Base-by-base conservation (phyloP, 768 basidiomycete genomes). In the Tubosaeta sp. region DNA sequence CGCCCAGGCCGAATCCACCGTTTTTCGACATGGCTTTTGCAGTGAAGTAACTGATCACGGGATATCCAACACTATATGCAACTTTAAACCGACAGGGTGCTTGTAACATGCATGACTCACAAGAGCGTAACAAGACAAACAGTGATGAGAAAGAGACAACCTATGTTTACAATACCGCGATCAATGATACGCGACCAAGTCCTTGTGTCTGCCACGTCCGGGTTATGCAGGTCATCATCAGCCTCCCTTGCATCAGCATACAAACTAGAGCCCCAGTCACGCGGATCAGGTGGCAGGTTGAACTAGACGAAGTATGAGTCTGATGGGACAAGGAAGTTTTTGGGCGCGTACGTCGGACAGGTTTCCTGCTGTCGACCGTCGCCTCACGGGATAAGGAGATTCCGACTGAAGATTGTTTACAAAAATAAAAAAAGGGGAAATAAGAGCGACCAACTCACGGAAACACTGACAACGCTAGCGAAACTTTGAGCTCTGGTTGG, bases 181-280 rank as follows among this genome's bases (percentile, higher is more conserved):
- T 72, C 63, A 14, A 82, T 81, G 59, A 82, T 75, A 52, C 78
- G 71, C 16, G 74, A 46, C 71, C 68, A 52, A 39, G 58, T 44
- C 70, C 66, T 29, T 63, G 62, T 17, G 68, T 63, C 57, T 29
- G 60, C 62, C 46, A 62, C 57, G 52, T 82, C 75, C 1, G 88
- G 88, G 55, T 88, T 80, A 64, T 91, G 88, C 17, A 91, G 71
- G 43, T 80, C 79, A 64, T 91, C 88, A 63, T 90, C 88, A 6
- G 80, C 65, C 57, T 91, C 88, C 22, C 77, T 71, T 38, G 74
- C 56, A 62, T 81, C 77, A 5, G 75, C 72, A 19, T 76, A 80
- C 37, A 86, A 61, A 60, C 80, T 77, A 19, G 78, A 77, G 19
- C 84, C 83, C 87, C 87, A 88, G 22, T 72, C 70, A 16, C 78